Evolutionary conservation across 306 rosid genomes (phyloP), one percentile per base, ranked within the genome.

Genomic region (Cucurbita pepo): DNA sequence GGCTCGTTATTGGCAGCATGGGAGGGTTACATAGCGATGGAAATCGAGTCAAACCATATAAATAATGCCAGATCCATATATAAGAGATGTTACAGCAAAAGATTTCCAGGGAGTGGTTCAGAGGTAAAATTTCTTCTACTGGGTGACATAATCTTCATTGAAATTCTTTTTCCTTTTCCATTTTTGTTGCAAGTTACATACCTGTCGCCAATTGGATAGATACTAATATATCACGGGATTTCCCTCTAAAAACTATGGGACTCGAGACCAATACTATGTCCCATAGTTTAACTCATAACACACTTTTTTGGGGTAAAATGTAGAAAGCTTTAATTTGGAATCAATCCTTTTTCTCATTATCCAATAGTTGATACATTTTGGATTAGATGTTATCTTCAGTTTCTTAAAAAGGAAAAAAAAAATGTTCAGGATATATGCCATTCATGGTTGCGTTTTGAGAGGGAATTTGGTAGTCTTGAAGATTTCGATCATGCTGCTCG

Each of bases 361-460:
- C 22, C 75, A 76, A 75, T 30, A 30, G 3, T 30, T 30, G 34
- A 30, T 80, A 62, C 80, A 77, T 74, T 65, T 83, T 83, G 88
- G 74, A 85, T 82, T 92, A 83, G 88, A 88, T 92, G 91, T 83
- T 86, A 82, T 84, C 79, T 87, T 81, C 91, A 76, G 81, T 85
- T 79, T 76, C 93, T 88, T 30, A 30, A 5, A 88, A 85, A 45
- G 10, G 14, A 45, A 45, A 82, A 71, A 71, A 76, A 85, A 89
- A 90, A 85, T 81, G 81, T 90, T 88, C 98, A 93, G 98, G 98
- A 94, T 79, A 94, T 90, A 77, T 94, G 98, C 89, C 77, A 81
- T 74, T 81, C 88, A 21, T 94, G 98, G 97, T 75, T 94, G 73
- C 86, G 92, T 79, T 94, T 90, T 72, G 98, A 94, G 86, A 90